Evolutionary conservation across 306 rosid genomes (phyloP), one percentile per base, ranked within the genome.

Genomic region (Rosa chinensis): DNA sequence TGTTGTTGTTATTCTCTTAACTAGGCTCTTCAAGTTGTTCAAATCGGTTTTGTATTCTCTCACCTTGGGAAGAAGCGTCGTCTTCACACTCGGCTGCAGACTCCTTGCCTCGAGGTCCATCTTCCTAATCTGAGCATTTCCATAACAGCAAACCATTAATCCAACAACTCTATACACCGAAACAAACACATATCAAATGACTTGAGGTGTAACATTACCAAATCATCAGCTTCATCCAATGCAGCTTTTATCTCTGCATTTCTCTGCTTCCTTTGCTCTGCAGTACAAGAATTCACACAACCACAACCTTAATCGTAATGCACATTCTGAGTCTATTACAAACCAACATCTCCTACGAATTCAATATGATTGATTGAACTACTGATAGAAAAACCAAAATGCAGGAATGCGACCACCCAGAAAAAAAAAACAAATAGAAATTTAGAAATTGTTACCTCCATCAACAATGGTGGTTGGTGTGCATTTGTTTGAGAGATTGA

Each of bases 81-180:
- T 88, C 84, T 89, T 87, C 44, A 75, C 13, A 78, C 79, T 84
- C 69, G 92, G 89, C 83, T 84, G 92, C 83, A 90, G 78, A 78
- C 89, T 85, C 87, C 92, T 85, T 3, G 92, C 92, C 79, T 90
- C 95, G 25, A 89, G 92, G 79, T 90, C 95, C 95, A 89, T 90
- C 83, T 89, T 89, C 77, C 85, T 80, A 72, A 90, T 75, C 95
- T 87, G 80, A 48, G 76, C 21, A 71, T 70, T 55, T 62, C 8
- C 73, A 79, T 74, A n/a, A 66, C 48, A 42, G 8, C 45, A 62
- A 74, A 67, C 50, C 13, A 62, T 17, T 18, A 50, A 48, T 64
- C 79, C 44, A 35, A 74, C 50, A 10, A 32, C 64, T 61, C 70
- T 8, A 10, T 8, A 37, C 9, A 58, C 17, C 64, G 10, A 66